Conservation (phyloP, 805 yeast genomes). For the Yamadazyma kitorensis region DNA sequence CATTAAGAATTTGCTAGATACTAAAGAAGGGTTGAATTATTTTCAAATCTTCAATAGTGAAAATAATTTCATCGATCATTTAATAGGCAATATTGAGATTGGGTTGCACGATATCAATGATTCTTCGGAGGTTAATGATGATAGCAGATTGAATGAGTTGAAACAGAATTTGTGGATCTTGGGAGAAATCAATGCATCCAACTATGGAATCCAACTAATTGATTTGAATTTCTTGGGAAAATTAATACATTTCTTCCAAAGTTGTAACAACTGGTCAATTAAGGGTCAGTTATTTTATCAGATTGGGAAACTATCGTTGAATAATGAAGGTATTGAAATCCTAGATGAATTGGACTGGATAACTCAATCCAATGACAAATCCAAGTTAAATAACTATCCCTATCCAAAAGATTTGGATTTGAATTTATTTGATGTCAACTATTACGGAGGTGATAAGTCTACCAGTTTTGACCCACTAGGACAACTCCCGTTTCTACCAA, state of each 20-base stretch:
- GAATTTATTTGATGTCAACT: conserved; percentile 5
- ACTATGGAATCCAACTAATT: conserved; percentile 55
- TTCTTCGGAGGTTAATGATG: conserved; percentile 1
- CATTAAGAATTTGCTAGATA: conserved; percentile 74
- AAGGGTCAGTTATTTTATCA: conserved; percentile 77
- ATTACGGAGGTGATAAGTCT: too few relatives aligned
- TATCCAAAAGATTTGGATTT: conserved; percentile 18
- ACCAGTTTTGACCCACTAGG: too few relatives aligned
- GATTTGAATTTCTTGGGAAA: conserved; percentile 23
- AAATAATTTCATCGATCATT: conserved; percentile 6
- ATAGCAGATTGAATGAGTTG: conserved; percentile 23
- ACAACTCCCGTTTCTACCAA: too few relatives aligned
- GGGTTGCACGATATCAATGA: neutral
- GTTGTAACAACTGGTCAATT: conserved; percentile 48
- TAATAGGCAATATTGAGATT: conserved; percentile 9
- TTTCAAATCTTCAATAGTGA: conserved; percentile 25
- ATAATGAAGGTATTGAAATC: conserved; percentile 79
- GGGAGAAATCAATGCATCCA: conserved; percentile 77
- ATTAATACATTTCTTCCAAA: conserved; percentile 41
- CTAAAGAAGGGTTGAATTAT: conserved; percentile 73
- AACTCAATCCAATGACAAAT: conserved; percentile 14
- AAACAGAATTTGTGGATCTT: conserved; percentile 85
- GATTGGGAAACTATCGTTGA: conserved; percentile 69
- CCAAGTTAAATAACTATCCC: conserved; percentile 15
- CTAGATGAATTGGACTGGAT: conserved; percentile 80